phyloP scores from a whole-genome alignment of 352 stramenopile genomes.

The Phytopythium montanum region DNA sequence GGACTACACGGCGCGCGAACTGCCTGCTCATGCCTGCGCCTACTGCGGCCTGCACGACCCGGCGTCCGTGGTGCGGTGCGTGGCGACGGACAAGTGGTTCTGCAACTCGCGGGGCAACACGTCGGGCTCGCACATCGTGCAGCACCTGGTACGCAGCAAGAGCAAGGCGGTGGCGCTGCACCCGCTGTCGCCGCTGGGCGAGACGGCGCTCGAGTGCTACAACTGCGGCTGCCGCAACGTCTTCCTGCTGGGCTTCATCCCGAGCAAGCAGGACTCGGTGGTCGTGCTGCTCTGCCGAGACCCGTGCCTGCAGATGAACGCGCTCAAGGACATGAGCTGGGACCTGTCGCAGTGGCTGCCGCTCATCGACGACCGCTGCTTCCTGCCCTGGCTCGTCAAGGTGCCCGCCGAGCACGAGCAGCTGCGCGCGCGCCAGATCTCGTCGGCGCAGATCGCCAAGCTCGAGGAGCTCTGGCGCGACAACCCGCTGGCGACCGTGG shows the following conservation, averaged over 20 bases:
- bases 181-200: constrained; percentile 94
- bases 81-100: constrained; percentile 97
- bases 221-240: constrained; percentile 98
- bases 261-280: constrained; percentile 93
- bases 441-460: constrained; percentile 87
- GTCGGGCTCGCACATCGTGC: constrained; percentile 95
- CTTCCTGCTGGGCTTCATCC: constrained; percentile 99
- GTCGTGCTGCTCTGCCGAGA: constrained; percentile 98
- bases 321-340: constrained; percentile 99
- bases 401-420: constrained; percentile 90
- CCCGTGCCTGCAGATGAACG: constrained; percentile 95
- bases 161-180: constrained; percentile 91
- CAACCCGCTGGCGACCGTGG: constrained; percentile 94
- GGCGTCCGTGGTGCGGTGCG: constrained; percentile 95
- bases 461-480: constrained; percentile 95
- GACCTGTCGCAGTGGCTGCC: constrained; percentile 98
- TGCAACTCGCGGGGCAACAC: constrained; percentile 96
- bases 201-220: constrained; percentile 99
- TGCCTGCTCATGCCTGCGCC: constrained; percentile 91
- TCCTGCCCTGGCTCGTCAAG: constrained; percentile 97
- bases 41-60: constrained; percentile 98
- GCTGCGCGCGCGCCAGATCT: constrained; percentile 93
- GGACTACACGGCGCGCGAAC: constrained; percentile 62
- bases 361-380: constrained; percentile 96
- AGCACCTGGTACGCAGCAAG: constrained; percentile 96